These are phyloP conservation scores for Aspergillus novofumigatus DNA, from an alignment of 2,329 filamentous ascomycete genomes.

Conservation along the genomic window DNA sequence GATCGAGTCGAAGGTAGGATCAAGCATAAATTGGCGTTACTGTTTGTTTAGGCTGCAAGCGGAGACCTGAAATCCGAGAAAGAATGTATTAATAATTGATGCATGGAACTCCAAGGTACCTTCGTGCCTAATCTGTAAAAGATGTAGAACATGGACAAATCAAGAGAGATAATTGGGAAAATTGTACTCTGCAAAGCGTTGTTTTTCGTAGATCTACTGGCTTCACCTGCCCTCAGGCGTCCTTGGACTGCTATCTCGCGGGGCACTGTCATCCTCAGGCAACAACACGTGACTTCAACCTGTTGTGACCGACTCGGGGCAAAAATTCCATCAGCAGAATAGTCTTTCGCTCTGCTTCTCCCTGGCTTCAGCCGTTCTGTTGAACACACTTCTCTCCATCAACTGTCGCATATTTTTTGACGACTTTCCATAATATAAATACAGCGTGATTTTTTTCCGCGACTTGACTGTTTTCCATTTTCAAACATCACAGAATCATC, in stretches of 20 bases:
- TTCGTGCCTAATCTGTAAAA: not conserved
- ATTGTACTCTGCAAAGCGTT: not conserved
- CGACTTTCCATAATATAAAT: conserved; percentile 14
- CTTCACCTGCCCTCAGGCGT: not conserved
- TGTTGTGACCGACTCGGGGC: conserved; percentile 20
- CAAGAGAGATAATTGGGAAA: not conserved
- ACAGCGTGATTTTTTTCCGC: conserved; percentile 11
- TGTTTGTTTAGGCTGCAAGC: conserved; percentile 1
- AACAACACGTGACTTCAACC: conserved; percentile 16
- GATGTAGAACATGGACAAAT: not conserved
- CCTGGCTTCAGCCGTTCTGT: conserved; percentile 20
- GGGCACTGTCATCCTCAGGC: conserved; percentile 20
- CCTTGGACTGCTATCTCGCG: conserved; percentile 6
- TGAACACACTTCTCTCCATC: conserved; percentile 14
- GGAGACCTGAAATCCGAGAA: not conserved
- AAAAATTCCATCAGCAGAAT: conserved; percentile 28
- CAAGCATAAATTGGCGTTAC: conserved; percentile 8
- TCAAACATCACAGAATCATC: conserved; percentile 24
- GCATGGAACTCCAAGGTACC: not conserved
- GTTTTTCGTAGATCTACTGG: not conserved
- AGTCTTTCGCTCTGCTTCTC: conserved; percentile 25
- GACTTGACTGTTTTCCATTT: conserved; percentile 8
- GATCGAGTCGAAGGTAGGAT: conserved; percentile 4
- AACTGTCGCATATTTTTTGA: conserved; percentile 20
- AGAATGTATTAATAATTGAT: not conserved